phyloP scores from a whole-genome alignment of 352 stramenopile species.

The Plasmopara halstedii region DNA sequence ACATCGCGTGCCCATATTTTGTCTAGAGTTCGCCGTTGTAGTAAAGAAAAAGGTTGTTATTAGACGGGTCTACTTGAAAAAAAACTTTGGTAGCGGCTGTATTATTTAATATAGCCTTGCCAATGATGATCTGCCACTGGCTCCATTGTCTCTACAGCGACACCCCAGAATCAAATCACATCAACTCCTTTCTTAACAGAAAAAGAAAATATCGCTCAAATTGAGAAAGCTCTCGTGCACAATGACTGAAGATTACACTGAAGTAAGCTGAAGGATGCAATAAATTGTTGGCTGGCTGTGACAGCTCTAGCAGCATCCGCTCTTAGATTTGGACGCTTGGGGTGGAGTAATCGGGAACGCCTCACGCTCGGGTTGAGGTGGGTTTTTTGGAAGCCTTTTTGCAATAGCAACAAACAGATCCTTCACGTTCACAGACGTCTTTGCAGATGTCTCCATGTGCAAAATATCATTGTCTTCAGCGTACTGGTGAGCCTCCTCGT shows the following conservation, averaged over 20 bases:
- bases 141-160: constrained; percentile 6
- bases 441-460: constrained; percentile 99
- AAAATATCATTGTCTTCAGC: constrained; percentile 98
- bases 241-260: constrained; percentile 19
- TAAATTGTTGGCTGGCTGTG: constrained; percentile 4
- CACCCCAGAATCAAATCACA: constrained; percentile 3
- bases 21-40: no score
- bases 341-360: constrained; percentile 78
- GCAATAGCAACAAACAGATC: constrained; percentile 98
- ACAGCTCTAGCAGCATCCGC: constrained; percentile 66
- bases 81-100: constrained; percentile 16
- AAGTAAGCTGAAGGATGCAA: constrained; percentile 23
- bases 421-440: constrained; percentile 99
- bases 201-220: constrained; percentile 6
- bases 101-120: constrained; percentile 5
- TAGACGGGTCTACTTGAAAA: constrained; percentile 10
- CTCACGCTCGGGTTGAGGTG: constrained; percentile 72
- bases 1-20: no score
- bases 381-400: constrained; percentile 79
- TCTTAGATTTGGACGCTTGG: constrained; percentile 70
- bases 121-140: constrained; percentile 6
- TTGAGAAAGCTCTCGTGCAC: constrained; percentile 7
- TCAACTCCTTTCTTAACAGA: constrained; percentile 10
- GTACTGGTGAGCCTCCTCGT: constrained; percentile 96
- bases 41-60: no score